phyloP scores from a whole-genome alignment of 2,329 filamentous ascomycete genomes.

The Cordyceps militaris region DNA sequence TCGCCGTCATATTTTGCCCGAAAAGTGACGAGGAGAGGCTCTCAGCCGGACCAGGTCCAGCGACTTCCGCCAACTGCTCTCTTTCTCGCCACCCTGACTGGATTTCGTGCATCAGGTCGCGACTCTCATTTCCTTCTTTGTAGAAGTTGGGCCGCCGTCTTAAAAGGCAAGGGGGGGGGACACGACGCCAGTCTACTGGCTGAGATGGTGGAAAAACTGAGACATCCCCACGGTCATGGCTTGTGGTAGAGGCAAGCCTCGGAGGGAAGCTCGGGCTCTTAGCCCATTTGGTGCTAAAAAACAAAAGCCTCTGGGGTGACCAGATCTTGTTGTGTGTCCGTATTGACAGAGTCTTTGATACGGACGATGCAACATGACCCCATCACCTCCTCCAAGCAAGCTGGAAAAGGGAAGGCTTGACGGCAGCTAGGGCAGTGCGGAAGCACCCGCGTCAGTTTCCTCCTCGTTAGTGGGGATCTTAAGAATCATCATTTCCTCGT shows the following conservation, averaged over 20 bases:
- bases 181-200: neutral
- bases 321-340: neutral
- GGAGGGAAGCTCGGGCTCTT: neutral
- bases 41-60: neutral
- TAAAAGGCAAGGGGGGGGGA: neutral
- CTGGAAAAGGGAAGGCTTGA: neutral
- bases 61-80: neutral
- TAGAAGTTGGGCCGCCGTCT: neutral
- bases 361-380: neutral
- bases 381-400: neutral
- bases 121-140: neutral
- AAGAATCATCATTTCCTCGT: neutral
- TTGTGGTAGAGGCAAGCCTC: neutral
- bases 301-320: neutral
- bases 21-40: neutral
- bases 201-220: conserved; percentile 1
- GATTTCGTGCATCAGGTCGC: conserved; percentile 12
- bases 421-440: conserved; percentile 3
- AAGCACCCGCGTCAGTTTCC: conserved; percentile 11
- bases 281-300: neutral
- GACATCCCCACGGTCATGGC: conserved; percentile 11
- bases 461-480: neutral
- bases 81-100: neutral
- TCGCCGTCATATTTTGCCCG: neutral
- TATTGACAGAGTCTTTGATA: neutral